Evolutionary conservation across 352 stramenopile species (phyloP), one percentile per base, ranked within the genome.

Genomic region (Aphanomyces astaci): DNA sequence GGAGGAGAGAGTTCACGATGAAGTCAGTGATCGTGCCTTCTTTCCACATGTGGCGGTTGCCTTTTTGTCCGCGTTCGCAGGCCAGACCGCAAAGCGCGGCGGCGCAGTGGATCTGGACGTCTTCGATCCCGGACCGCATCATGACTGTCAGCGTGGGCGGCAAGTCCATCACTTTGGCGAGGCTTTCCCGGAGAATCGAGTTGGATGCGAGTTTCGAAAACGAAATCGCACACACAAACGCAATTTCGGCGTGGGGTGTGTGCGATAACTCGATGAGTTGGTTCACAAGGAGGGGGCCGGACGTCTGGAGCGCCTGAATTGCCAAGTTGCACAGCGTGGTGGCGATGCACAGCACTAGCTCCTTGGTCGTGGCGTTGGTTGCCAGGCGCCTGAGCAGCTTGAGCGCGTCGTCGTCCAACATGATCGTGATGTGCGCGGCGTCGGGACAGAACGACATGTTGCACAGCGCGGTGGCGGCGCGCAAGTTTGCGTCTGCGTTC

Each of bases 61-160:
- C 78, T 0, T 84, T 78, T 43, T 86, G 73, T 0, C 74, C 78
- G 32, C 77, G 76, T 67, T 92, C 84, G 9, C 90, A 86, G 0
- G 83, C 83, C 25, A 96, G 70, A 63, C 94, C 95, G 72, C 88
- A 96, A 25, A 96, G 73, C 24, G 85, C 82, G 19, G 90, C 84
- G 22, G 86, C 88, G n/a, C 82, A 93, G 76, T 94, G 92, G 66
- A 94, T 92, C 70, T 96, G 88, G 28, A 94, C 93, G 46, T 94
- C 81, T 39, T 93, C 85, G 39, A 91, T 83, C 7, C 85, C 86
- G 51, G 84, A 93, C 10, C 88, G 85, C 88, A 96, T 96, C 86
- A 96, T 94, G 30, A 90, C 72, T 11, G 81, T 92, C 19, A 94
- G 73, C 10, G 85, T 83, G 0, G 83, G 85, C 64, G 90, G 91